These are phyloP conservation scores for Cystobasidium onofrii DNA, from an alignment of 768 basidiomycete genomes.

Conservation along the genomic window DNA sequence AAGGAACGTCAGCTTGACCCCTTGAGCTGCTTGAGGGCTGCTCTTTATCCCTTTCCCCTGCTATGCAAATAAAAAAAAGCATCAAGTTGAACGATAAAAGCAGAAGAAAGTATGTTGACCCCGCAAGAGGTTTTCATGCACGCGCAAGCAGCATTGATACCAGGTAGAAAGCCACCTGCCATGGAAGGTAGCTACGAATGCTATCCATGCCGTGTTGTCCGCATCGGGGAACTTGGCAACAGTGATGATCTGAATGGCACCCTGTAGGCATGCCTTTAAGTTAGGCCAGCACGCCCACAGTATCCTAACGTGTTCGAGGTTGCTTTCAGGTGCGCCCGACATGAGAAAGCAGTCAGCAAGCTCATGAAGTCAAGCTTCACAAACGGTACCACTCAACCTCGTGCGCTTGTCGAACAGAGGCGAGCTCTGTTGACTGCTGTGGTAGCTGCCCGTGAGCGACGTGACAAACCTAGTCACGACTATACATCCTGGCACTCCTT, in stretches of 20 bases:
- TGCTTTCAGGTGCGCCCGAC: slow-evolving; percentile 13
- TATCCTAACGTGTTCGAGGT: too few species aligned
- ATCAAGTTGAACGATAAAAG: background rate
- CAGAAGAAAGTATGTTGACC: background rate
- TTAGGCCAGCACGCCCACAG: too few species aligned
- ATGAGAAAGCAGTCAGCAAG: slow-evolving; percentile 9
- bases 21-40: background rate
- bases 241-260: background rate
- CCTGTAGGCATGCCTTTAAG: background rate
- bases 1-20: too few species aligned
- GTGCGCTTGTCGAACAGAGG: background rate
- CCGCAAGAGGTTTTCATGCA: background rate
- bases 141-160: background rate
- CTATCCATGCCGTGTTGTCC: background rate
- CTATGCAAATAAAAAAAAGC: too few species aligned
- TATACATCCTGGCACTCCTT: slow-evolving; percentile 2
- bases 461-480: background rate
- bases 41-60: background rate
- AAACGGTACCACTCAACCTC: background rate
- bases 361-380: slow-evolving; percentile 8
- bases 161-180: background rate
- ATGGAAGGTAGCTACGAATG: background rate
- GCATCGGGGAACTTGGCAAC: background rate
- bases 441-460: slow-evolving; percentile 5
- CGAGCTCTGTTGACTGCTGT: slow-evolving; percentile 2